phyloP scores from a whole-genome alignment of 1,139 yeast species.

The Zygoascus sp. region DNA sequence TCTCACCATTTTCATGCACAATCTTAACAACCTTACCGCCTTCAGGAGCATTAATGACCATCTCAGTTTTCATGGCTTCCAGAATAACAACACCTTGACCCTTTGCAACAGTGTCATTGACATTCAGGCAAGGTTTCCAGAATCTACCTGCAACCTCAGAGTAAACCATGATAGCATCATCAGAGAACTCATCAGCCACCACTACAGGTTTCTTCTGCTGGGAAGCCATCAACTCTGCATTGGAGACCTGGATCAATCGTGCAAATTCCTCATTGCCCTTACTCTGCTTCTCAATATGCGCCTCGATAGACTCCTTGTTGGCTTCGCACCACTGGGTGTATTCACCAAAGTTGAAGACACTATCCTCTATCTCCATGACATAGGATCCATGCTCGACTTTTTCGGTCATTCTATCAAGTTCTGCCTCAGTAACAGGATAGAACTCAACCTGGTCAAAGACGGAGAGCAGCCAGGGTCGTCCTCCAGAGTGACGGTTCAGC shows the following conservation, averaged over 20 bases:
- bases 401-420: constrained; percentile 65
- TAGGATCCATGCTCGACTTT: constrained; percentile 79
- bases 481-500: constrained; percentile 54
- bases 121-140: constrained; percentile 86
- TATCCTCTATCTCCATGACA: constrained; percentile 66
- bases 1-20: constrained; percentile 80
- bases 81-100: constrained; percentile 84
- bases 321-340: constrained; percentile 75
- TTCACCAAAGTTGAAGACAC: constrained; percentile 75
- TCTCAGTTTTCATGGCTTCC: constrained; percentile 98
- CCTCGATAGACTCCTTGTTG: constrained; percentile 66
- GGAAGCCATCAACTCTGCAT: constrained; percentile 61
- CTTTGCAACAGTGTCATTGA: constrained; percentile 67
- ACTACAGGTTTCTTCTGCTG: constrained; percentile 37
- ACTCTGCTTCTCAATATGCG: constrained; percentile 66
- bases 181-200: constrained; percentile 46
- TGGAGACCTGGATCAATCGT: constrained; percentile 73
- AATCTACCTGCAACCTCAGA: constrained; percentile 94
- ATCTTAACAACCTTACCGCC: constrained; percentile 76
- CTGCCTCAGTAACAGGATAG: constrained; percentile 84
- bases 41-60: constrained; percentile 72
- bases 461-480: constrained; percentile 80
- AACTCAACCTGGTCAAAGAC: constrained; percentile 95
- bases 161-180: constrained; percentile 75
- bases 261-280: constrained; percentile 83